phyloP scores from a whole-genome alignment of 345 rosid species.

The Lepidium sativum region DNA sequence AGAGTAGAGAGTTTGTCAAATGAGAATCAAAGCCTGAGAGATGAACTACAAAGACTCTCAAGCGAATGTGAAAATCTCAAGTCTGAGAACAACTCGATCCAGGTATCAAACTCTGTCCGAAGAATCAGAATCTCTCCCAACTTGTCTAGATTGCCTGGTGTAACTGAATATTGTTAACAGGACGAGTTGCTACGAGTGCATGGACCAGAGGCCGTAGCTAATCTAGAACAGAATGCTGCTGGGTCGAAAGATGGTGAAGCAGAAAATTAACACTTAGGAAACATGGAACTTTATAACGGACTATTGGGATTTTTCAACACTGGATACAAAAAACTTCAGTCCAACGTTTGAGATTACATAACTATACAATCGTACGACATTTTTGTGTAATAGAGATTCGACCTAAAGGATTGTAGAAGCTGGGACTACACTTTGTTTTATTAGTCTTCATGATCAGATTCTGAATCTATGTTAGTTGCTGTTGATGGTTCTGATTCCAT shows the following conservation, averaged over 20 bases:
- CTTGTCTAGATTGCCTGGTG: not conserved
- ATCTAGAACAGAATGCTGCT: conserved; percentile 43
- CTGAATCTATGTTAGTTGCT: conserved; percentile 20
- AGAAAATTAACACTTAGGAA: conserved; percentile 26
- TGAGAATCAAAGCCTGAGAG: conserved; percentile 62
- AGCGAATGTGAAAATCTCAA: conserved; percentile 83
- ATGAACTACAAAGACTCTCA: conserved; percentile 75
- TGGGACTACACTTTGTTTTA: conserved; percentile 10
- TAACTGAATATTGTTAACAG: conserved; percentile 31
- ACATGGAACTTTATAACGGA: not conserved
- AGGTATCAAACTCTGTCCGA: conserved; percentile 31
- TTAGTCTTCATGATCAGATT: conserved; percentile 28
- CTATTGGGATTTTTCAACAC: conserved; percentile 12
- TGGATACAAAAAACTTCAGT: not conserved
- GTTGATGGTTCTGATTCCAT: not conserved
- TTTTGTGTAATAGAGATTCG: conserved; percentile 20
- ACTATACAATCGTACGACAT: conserved; percentile 22
- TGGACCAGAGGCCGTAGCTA: conserved; percentile 72
- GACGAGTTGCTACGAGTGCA: conserved; percentile 60
- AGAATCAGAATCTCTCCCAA: not conserved
- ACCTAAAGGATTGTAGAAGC: conserved; percentile 11
- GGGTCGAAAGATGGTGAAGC: conserved; percentile 34
- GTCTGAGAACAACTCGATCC: conserved; percentile 70
- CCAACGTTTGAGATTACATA: conserved; percentile 12
- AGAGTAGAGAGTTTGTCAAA: conserved; percentile 56